A percentile compares a stretch with the other conserved stretches of the same genome.
These are phyloP conservation scores for Lunularia cruciata DNA, from an alignment of 225 moss, liverwort and hornwort genomes.

Conservation along the genomic window DNA sequence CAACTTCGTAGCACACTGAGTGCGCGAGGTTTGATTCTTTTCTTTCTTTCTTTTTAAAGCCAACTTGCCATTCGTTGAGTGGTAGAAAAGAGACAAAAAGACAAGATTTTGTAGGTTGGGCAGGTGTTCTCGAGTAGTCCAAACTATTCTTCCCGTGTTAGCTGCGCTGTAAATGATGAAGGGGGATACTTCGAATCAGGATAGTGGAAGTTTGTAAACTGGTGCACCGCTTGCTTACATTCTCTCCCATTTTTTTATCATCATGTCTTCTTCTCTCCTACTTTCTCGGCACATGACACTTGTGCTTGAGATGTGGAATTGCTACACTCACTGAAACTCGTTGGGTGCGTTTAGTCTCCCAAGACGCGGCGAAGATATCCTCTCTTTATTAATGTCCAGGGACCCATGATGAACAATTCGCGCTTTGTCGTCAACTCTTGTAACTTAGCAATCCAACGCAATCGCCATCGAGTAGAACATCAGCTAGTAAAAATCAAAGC, in stretches of 20 bases:
- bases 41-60: neutral
- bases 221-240: neutral
- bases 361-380: neutral
- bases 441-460: neutral
- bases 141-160: neutral
- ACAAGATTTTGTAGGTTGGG: neutral
- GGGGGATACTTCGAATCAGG: neutral
- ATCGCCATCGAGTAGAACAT: neutral
- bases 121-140: slow-evolving; percentile 1
- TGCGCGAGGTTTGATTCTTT: neutral
- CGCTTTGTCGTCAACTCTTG: slow-evolving; percentile 1
- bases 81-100: neutral
- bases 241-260: neutral
- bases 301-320: neutral
- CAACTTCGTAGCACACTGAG: neutral
- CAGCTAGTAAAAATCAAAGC: neutral
- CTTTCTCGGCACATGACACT: neutral
- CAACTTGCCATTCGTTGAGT: neutral
- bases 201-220: neutral
- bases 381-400: neutral
- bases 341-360: neutral
- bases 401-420: neutral
- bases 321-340: neutral
- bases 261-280: neutral
- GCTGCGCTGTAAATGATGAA: neutral